Evolutionary conservation across 108 stramenopile species (phyloP).

Genomic region (Chaetoceros tenuissimus): DNA sequence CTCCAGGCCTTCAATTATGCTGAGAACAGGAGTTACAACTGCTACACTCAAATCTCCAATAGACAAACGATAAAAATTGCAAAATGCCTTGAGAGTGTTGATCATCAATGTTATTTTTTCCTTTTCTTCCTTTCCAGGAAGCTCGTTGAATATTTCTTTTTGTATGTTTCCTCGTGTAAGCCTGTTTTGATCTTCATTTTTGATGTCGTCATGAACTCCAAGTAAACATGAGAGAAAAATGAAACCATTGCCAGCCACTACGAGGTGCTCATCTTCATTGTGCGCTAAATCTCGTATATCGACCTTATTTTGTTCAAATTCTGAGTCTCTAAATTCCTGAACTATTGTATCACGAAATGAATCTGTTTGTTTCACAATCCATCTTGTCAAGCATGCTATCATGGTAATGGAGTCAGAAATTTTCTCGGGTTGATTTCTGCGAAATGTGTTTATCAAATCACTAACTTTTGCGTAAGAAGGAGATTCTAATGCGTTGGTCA

Average conservation of each 20-base stretch:
- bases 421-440: background rate
- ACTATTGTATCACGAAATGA: conserved; percentile 49
- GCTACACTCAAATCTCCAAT: conserved; percentile 76
- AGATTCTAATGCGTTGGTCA: conserved; percentile 67
- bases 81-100: conserved; percentile 74
- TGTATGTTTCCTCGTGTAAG: conserved; percentile 26
- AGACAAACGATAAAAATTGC: conserved; percentile 75
- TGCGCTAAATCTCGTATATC: conserved; percentile 20
- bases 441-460: background rate
- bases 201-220: conserved; percentile 19
- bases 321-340: conserved; percentile 29
- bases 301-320: conserved; percentile 1
- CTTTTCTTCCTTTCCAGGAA: conserved; percentile 29
- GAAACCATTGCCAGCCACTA: conserved; percentile 76
- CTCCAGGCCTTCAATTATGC: conserved; percentile 52
- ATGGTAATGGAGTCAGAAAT: conserved; percentile 13
- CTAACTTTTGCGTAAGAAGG: conserved; percentile 17
- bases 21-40: conserved; percentile 60
- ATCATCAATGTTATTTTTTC: conserved; percentile 43
- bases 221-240: conserved; percentile 62
- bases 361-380: conserved; percentile 51
- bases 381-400: conserved; percentile 53
- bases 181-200: conserved; percentile 3
- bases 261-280: conserved; percentile 57
- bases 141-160: conserved; percentile 30